Evolutionary conservation across 164 flowering plant species (phyloP), one percentile per base, ranked within the genome.

Genomic region (Aristolochia fimbriata): DNA sequence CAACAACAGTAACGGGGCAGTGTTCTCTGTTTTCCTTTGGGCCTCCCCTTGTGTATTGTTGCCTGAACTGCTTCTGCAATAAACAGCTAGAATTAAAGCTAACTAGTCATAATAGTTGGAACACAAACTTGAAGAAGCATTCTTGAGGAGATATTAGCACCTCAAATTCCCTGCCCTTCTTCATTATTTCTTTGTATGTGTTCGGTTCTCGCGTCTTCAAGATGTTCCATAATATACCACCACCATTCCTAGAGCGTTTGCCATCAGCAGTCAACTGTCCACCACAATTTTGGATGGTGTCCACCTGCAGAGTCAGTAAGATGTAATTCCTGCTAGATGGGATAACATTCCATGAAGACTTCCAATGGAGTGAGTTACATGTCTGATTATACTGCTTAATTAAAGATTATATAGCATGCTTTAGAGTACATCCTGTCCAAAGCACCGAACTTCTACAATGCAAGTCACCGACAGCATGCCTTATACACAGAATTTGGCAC

Each of bases 221-320:
- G 63, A 93, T 83, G 71, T 71, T 77, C 97, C 97, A 93, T 53
- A 93, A 69, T 62, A 93, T 70, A 31, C 97, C 97, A 63, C 97
- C 99, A 61, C 97, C 92, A 24, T 72, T 79, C n/a, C 92, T 75
- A 27, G 2, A 41, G 31, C 91, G 87, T 53, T 65, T 73, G 2
- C 95, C 96, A 80, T 86, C 91, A 65, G 85, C 80, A 64, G 95
- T 90, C 88, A 74, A 80, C 77, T 88, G 99, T 61, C 86, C 96
- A 64, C 97, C 99, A 62, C 97, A 95, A 84, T 84, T 77, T 73
- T 90, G 89, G 70, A 94, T 70, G 47, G 88, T 93, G 66, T 88
- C 84, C 64, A 90, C 96, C 97, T 94, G 84, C 66, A 75, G 62
- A 17, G 15, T 62, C 58, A 45, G 47, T 43, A 22, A 47, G 21